Base-by-base conservation (phyloP, 805 yeast genomes). In the Yarrowia phangngaensis region DNA sequence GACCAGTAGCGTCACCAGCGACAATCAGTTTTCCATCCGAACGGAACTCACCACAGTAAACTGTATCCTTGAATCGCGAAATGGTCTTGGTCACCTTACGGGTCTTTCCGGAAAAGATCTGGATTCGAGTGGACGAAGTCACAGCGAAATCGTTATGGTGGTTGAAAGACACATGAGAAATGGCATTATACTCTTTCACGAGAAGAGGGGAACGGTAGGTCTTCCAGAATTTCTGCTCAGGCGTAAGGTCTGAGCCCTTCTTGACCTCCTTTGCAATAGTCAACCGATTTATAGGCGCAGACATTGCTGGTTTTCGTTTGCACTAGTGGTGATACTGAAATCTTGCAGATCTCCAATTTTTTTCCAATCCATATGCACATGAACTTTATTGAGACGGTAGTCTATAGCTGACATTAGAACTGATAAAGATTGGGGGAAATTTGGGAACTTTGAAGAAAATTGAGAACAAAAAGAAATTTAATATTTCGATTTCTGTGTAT, bases 1-100 rank as follows among this genome's bases (percentile, higher is more conserved):
- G 64, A 14, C 98, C 98, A 3, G 92, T 79, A 11, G 95, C 95
- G 68, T 92, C 98, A 59, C 95, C 94, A 4, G 97, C 97, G 15
- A 84, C 94, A 20, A 92, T 65, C 35, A 92, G 73, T 62, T 86
- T 84, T 50, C 98, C 98, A 62, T 92, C 98, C 51, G 75, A 75
- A 60, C 97, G 75, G 65, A 81, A 90, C 63, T 88, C 95, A 35
- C 95, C 97, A 23, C 87, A 78, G 62, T 85, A 87, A 0, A 88
- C 98, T 0, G 89, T 80, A 59, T 90, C 97, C 62, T 85, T 88
- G 67, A 92, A 92, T 55, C 97, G 68, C 5, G 82, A 71, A 56
- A 88, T 84, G 0, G 95, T 88, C 67, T 86, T 86, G 29, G 79
- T 72, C 3, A 89, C 95, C 61, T 87, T 95, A 59, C 97, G 75